A percentile compares a stretch with the other conserved stretches of the same genome.
These are phyloP conservation scores for Ilyonectria mors-panacis DNA, from an alignment of 2,329 filamentous ascomycete species.

Conservation along the genomic window DNA sequence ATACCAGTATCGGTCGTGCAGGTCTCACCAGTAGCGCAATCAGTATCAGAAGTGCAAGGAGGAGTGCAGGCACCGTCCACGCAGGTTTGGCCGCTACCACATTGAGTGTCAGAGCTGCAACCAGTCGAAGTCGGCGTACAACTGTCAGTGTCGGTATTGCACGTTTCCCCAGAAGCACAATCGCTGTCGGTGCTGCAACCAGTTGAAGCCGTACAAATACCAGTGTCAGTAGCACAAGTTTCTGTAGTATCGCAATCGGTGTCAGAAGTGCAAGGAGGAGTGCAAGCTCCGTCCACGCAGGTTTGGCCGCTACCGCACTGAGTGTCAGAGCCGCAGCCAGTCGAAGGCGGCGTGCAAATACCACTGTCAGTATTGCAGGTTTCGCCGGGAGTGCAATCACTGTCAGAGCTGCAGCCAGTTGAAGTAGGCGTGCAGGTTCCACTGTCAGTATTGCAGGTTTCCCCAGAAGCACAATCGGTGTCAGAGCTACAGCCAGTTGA, in stretches of 20 bases:
- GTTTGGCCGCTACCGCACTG: not conserved
- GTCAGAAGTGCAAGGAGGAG: slow-evolving; percentile 1
- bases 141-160: not conserved
- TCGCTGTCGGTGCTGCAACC: not conserved
- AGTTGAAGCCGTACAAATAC: not conserved
- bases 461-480: not conserved
- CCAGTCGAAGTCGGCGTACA: not conserved
- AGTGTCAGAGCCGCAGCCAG: not conserved
- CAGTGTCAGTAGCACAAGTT: slow-evolving; percentile 1
- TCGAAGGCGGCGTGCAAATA: too few relatives aligned
- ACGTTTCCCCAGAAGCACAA: not conserved
- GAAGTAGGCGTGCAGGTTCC: not conserved
- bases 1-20: not conserved
- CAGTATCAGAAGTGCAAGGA: not conserved
- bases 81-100: not conserved
- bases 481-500: not conserved
- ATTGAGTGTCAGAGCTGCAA: slow-evolving; percentile 12
- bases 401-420: not conserved
- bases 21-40: not conserved
- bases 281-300: not conserved
- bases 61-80: not conserved
- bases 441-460: not conserved
- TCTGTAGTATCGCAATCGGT: slow-evolving; percentile 18
- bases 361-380: not conserved
- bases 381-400: not conserved